phyloP scores from a whole-genome alignment of 352 stramenopile genomes.

The Globisporangium paroecandrum region DNA sequence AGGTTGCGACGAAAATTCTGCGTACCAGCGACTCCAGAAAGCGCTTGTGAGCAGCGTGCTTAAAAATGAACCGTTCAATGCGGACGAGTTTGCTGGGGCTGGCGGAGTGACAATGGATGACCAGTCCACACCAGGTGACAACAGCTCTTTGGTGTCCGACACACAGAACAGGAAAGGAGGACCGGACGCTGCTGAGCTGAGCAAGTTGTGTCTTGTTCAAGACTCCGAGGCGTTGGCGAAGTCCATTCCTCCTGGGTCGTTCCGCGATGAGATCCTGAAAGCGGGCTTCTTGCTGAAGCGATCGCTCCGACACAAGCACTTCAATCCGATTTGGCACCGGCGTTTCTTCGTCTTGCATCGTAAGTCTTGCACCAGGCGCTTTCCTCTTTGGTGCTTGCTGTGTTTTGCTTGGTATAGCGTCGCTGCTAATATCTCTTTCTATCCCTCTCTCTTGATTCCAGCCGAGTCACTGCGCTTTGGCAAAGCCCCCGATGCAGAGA shows the following conservation, averaged over 20 bases:
- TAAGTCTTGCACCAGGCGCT: slow-evolving; percentile 13
- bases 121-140: slow-evolving; percentile 4
- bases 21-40: slow-evolving; percentile 58
- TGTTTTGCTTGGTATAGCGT: background rate
- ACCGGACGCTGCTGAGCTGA: slow-evolving; percentile 15
- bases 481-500: slow-evolving; percentile 55
- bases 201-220: slow-evolving; percentile 18
- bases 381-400: background rate
- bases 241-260: slow-evolving; percentile 37
- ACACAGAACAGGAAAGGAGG: slow-evolving; percentile 9
- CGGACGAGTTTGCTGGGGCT: slow-evolving; percentile 21
- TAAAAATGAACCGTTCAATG: slow-evolving; percentile 41
- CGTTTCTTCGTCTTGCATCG: slow-evolving; percentile 73
- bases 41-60: slow-evolving; percentile 54
- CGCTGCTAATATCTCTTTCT: background rate
- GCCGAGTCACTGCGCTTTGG: slow-evolving; percentile 68
- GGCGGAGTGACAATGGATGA: background rate
- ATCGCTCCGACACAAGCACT: slow-evolving; percentile 85
- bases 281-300: slow-evolving; percentile 80
- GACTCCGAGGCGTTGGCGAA: slow-evolving; percentile 13
- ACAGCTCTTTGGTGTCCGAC: slow-evolving; percentile 5
- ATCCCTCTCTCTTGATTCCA: slow-evolving; percentile 15
- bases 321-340: slow-evolving; percentile 76
- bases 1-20: slow-evolving; percentile 64
- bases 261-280: slow-evolving; percentile 66